Evolutionary conservation across 306 rosid species (phyloP).

Genomic region (Vachellia pachyceras): DNA sequence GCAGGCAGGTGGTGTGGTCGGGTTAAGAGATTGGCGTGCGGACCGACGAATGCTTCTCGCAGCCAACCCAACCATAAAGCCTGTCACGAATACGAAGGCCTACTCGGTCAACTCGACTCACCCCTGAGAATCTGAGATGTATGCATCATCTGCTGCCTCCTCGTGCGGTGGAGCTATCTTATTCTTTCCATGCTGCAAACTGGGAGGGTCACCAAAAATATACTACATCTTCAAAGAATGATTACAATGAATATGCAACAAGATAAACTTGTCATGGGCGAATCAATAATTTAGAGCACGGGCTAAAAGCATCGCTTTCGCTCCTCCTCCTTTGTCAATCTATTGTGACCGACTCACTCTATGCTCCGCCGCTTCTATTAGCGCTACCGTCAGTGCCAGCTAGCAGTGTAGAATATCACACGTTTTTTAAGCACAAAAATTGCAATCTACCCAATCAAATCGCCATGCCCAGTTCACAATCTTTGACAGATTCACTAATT

Average conservation of each 20-base stretch:
- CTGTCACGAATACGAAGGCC: not conserved
- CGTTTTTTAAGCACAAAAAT: slow-evolving; percentile 8
- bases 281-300: slow-evolving; percentile 31
- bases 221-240: slow-evolving; percentile 30
- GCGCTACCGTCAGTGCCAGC: slow-evolving; percentile 35
- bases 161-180: not conserved
- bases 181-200: slow-evolving; percentile 8
- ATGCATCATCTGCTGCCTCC: not conserved
- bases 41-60: too few species aligned
- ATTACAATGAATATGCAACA: slow-evolving; percentile 10
- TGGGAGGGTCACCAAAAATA: not conserved
- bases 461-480: slow-evolving; percentile 10
- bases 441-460: slow-evolving; percentile 32
- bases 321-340: slow-evolving; percentile 30
- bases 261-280: slow-evolving; percentile 1
- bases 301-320: slow-evolving; percentile 28
- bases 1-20: not conserved
- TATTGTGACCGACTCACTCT: not conserved
- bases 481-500: not conserved
- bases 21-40: not conserved
- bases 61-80: too few species aligned
- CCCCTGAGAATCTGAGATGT: not conserved
- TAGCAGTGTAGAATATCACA: slow-evolving; percentile 16
- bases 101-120: not conserved
- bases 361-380: slow-evolving; percentile 9